Conservation (phyloP, 805 yeast species). For the Tetrapisispora taiwanensis region DNA sequence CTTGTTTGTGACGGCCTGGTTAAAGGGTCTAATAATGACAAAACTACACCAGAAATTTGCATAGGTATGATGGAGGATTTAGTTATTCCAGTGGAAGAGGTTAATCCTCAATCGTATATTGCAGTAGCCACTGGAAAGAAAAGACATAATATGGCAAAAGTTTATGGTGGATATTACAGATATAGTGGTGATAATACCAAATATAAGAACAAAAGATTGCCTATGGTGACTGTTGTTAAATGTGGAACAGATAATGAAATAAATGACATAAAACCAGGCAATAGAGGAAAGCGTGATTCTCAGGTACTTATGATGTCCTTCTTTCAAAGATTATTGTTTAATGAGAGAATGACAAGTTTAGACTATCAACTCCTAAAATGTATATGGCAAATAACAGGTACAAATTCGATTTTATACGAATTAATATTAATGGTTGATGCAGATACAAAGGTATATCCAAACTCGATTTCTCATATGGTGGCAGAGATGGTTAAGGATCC, state of each 20-base stretch:
- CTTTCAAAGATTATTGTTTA: constrained; percentile 75
- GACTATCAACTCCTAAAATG: constrained; percentile 67
- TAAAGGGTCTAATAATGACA: constrained; percentile 87
- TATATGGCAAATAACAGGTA: constrained; percentile 76
- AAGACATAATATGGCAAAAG: constrained; percentile 96
- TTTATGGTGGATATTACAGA: constrained; percentile 85
- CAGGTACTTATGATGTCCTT: constrained; percentile 87
- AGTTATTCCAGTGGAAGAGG: constrained; percentile 58
- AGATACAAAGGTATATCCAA: constrained; percentile 81
- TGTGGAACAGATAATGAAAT: constrained; percentile 81
- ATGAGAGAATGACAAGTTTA: constrained; percentile 87
- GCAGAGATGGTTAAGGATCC: constrained; percentile 88
- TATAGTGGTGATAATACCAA: constrained; percentile 72
- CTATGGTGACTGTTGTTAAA: constrained; percentile 68
- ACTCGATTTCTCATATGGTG: constrained; percentile 77
- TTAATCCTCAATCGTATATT: constrained; percentile 74
- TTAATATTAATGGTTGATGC: constrained; percentile 88
- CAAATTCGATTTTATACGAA: constrained; percentile 76
- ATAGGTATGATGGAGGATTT: constrained; percentile 80
- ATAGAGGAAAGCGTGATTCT: constrained; percentile 93
- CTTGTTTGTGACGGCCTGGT: constrained; percentile 89
- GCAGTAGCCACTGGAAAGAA: constrained; percentile 91
- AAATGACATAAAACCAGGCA: constrained; percentile 68
- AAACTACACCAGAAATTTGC: constrained; percentile 82
- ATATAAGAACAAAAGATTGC: constrained; percentile 78